A percentile compares a stretch with the other conserved stretches of the same genome.
phyloP scores from a whole-genome alignment of 2,329 filamentous ascomycete genomes.

The Colletotrichum lentis region DNA sequence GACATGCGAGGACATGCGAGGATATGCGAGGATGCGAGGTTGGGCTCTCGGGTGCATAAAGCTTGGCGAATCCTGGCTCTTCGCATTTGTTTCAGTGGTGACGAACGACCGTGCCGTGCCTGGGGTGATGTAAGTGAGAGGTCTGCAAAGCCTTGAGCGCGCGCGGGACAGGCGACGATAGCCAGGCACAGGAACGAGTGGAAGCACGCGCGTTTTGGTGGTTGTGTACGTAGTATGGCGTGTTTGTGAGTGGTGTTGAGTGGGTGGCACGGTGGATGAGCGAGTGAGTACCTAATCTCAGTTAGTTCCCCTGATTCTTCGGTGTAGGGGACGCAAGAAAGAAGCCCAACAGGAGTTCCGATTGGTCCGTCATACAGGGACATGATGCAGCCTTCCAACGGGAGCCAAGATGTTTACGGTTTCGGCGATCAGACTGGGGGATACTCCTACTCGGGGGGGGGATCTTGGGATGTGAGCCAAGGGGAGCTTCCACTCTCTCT shows the following conservation, averaged over 20 bases:
- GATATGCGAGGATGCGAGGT: slow-evolving; percentile 9
- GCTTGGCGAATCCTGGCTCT: slow-evolving; percentile 37
- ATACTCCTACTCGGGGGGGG: slow-evolving; percentile 1
- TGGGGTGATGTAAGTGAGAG: slow-evolving; percentile 1
- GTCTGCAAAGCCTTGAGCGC: background rate
- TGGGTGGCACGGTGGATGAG: too few species aligned
- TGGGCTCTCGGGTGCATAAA: slow-evolving; percentile 32
- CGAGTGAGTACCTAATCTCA: too few species aligned
- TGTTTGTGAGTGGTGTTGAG: too few species aligned
- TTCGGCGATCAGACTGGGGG: slow-evolving; percentile 34
- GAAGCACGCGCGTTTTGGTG: background rate
- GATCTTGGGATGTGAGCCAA: slow-evolving; percentile 17
- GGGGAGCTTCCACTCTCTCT: background rate
- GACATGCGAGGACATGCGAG: background rate
- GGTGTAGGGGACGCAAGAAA: slow-evolving; percentile 7
- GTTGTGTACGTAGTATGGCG: background rate
- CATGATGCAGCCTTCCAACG: slow-evolving; percentile 32
- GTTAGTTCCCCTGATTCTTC: background rate
- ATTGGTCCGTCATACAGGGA: slow-evolving; percentile 26
- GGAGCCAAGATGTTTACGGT: slow-evolving; percentile 36
- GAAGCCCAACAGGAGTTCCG: slow-evolving; percentile 20
- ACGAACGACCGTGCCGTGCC: slow-evolving; percentile 32
- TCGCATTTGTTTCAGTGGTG: slow-evolving; percentile 33
- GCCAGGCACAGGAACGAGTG: background rate
- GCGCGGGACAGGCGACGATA: slow-evolving; percentile 11